These are phyloP conservation scores for Chlamydomonas eustigma DNA, from an alignment of 139 green algal genomes.

Conservation along the genomic window DNA sequence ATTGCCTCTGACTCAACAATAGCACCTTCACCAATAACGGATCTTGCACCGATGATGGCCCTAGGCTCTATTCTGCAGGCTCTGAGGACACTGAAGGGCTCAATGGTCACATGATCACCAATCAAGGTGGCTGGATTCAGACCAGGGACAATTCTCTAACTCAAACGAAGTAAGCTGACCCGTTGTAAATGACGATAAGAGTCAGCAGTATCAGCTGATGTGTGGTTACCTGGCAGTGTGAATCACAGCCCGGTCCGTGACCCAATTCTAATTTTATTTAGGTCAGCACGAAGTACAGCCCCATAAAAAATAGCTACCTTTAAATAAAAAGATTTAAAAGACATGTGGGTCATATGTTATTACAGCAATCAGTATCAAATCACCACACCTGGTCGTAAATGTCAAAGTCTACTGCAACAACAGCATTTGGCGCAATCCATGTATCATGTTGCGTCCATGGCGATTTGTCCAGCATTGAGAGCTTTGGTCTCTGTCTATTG, in stretches of 20 bases:
- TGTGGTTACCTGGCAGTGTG: slow-evolving; percentile 85
- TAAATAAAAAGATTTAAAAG: no score
- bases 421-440: slow-evolving; percentile 80
- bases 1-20: slow-evolving; percentile 71
- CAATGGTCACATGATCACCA: slow-evolving; percentile 76
- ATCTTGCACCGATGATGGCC: slow-evolving; percentile 68
- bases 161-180: no score
- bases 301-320: slow-evolving; percentile 82
- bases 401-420: slow-evolving; percentile 27
- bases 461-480: slow-evolving; percentile 65
- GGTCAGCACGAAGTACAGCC: slow-evolving; percentile 77
- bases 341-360: no score
- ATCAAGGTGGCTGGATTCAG: slow-evolving; percentile 74
- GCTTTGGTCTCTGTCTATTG: slow-evolving; percentile 65
- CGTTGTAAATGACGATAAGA: no score
- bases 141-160: no score
- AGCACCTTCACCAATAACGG: slow-evolving; percentile 70
- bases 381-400: slow-evolving; percentile 37
- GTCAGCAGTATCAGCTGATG: no score
- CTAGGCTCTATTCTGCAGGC: slow-evolving; percentile 60
- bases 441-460: slow-evolving; percentile 58
- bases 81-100: slow-evolving; percentile 71
- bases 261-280: slow-evolving; percentile 80
- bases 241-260: slow-evolving; percentile 82
- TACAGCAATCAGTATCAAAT: no score